Evolutionary conservation across 2,329 filamentous ascomycete genomes (phyloP).

Genomic region (Sporothrix pallida): DNA sequence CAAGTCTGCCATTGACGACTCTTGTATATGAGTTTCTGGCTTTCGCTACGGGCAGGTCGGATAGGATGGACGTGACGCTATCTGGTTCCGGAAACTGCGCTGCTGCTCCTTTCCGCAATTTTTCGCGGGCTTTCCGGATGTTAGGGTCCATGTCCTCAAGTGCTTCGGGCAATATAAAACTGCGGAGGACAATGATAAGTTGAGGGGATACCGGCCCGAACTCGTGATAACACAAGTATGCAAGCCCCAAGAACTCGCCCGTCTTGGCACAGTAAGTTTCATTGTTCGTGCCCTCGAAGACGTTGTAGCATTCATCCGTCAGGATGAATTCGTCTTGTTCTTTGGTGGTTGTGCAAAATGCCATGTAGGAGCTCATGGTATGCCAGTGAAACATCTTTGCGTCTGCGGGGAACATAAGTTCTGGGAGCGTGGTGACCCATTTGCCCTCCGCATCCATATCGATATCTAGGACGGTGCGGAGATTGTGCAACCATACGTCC

Average conservation of each 20-base stretch:
- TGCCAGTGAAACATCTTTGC: background rate
- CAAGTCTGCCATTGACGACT: background rate
- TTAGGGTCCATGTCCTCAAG: background rate
- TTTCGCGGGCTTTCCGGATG: background rate
- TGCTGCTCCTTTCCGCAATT: background rate
- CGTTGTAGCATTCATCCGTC: background rate
- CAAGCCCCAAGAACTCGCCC: background rate
- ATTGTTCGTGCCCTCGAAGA: background rate
- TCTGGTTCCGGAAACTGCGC: background rate
- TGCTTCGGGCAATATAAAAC: background rate
- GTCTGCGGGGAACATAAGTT: background rate
- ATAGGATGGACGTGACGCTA: background rate
- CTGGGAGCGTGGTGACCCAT: background rate
- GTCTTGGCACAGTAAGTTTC: background rate
- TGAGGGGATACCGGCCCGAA: background rate
- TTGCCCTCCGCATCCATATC: background rate
- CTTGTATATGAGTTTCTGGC: background rate
- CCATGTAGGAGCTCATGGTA: background rate
- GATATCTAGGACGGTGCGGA: background rate
- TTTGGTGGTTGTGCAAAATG: background rate
- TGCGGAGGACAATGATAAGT: background rate
- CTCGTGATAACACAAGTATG: background rate
- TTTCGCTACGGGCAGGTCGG: background rate
- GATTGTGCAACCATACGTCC: slow-evolving; percentile 1
- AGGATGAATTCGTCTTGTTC: background rate